Evolutionary conservation across 495 filamentous ascomycete species (phyloP), one percentile per base, ranked within the genome.

Genomic region (Xylaria grammica): DNA sequence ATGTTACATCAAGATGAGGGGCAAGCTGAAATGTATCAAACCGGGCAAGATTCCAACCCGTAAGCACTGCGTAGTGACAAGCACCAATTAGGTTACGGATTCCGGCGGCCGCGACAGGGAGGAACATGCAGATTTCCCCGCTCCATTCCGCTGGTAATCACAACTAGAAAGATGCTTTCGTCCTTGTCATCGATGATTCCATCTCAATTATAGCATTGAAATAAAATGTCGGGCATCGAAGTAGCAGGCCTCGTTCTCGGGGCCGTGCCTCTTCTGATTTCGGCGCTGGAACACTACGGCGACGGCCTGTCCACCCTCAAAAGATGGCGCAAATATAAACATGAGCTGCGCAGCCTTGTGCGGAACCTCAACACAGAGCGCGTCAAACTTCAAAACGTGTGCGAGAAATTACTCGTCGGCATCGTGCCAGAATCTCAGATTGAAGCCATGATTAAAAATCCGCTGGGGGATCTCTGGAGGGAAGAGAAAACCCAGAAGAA

Each of bases 201-300:
- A 11, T 36, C 32, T 36, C 32, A 36, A 36, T 36, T 9, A 15
- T 15, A 11, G 8, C 40, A 42, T 42, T 15, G 40, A 11, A 42
- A 42, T 17, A 42, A 42, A 11, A 79, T 81, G 75, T 76, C 75
- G 1, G 79, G 79, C 17, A 65, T 82, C 17, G 79, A 82, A 64
- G 68, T 77, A 2, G 79, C 74, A 9, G 79, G 80, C 10, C 32
- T 79, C 20, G 61, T 81, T 0, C 76, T 82, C 7, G 79, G 74
- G n/a, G 67, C 71, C n/a, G 62, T 82, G 15, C 79, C 80, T 20
- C 34, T 82, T 11, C 52, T 78, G 0, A 71, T 82, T 5, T 74
- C 71, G 7, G 74, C 69, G 30, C 63, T 82, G 1, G 70, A 81
- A 30, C 62, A 73, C 20, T 81, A 79, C 60, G 56, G 65, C 30